These are phyloP conservation scores for Debaryomyces sp. DNA, from an alignment of 1,139 yeast species.

Conservation along the genomic window DNA sequence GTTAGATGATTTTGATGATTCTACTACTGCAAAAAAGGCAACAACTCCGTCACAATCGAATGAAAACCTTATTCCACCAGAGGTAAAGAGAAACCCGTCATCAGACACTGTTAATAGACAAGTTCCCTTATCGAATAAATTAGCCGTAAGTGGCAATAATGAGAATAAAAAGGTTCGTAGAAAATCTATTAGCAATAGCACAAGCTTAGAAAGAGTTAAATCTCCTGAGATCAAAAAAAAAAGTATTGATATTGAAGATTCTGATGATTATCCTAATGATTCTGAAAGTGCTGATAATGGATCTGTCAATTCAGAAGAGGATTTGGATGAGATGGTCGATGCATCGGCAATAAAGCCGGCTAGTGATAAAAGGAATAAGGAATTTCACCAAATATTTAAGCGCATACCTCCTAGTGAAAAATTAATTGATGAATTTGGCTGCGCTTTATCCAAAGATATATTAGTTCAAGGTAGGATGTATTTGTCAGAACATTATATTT, in stretches of 20 bases:
- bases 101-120: conserved; percentile 23
- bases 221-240: conserved; percentile 4
- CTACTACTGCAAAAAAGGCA: conserved; percentile 11
- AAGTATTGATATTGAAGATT: neutral
- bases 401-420: conserved; percentile 55
- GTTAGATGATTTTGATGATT: conserved; percentile 53
- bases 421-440: conserved; percentile 65
- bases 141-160: conserved; percentile 17
- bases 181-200: conserved; percentile 17
- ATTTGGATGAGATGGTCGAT: conserved; percentile 21
- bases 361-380: conserved; percentile 53
- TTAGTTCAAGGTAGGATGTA: conserved; percentile 73
- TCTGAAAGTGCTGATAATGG: conserved; percentile 2
- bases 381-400: conserved; percentile 65
- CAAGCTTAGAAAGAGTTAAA: conserved; percentile 13
- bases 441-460: conserved; percentile 74
- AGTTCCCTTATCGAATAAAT: conserved; percentile 17
- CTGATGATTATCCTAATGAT: neutral
- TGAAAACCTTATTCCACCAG: conserved; percentile 19
- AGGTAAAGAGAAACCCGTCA: conserved; percentile 19
- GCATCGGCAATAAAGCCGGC: conserved; percentile 31
- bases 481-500: conserved; percentile 59
- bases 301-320: conserved; percentile 14
- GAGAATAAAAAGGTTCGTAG: conserved; percentile 26
- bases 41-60: conserved; percentile 22